phyloP scores from a whole-genome alignment of 495 filamentous ascomycete genomes.

The Niebla homalea region DNA sequence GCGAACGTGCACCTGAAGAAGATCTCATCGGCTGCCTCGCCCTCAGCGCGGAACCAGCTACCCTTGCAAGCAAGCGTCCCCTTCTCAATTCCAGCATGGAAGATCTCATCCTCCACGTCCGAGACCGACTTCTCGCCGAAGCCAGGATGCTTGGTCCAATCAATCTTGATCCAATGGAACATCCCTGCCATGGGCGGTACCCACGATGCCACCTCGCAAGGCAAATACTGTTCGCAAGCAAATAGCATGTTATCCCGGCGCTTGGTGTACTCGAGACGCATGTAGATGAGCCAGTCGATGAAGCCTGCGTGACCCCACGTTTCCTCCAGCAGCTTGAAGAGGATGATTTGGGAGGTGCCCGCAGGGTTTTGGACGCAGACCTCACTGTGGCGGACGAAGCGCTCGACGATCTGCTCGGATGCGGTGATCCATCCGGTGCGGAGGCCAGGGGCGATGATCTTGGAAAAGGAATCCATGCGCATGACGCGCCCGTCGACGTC shows the following conservation, averaged over 20 bases:
- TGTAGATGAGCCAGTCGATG: conserved; percentile 73
- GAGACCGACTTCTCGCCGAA: conserved; percentile 42
- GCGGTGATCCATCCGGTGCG: conserved; percentile 54
- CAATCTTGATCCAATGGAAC: conserved; percentile 87
- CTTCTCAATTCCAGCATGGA: conserved; percentile 52
- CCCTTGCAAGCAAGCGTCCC: conserved; percentile 68
- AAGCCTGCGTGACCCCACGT: conserved; percentile 91
- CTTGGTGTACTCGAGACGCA: conserved; percentile 71
- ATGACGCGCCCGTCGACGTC: conserved; percentile 55
- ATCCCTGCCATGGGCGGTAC: conserved; percentile 77
- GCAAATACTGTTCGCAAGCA: conserved; percentile 72
- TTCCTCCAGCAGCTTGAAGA: conserved; percentile 86
- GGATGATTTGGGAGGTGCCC: conserved; percentile 66
- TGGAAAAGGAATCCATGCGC: conserved; percentile 58
- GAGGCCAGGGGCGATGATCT: conserved; percentile 48
- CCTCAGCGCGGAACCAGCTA: conserved; percentile 73
- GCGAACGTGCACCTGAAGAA: conserved; percentile 89
- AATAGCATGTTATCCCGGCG: conserved; percentile 64
- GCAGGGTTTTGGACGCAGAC: conserved; percentile 68
- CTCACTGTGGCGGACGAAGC: conserved; percentile 66
- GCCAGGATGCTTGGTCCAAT: conserved; percentile 59
- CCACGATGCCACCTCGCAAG: conserved; percentile 71
- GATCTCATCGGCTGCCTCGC: conserved; percentile 28
- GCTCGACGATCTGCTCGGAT: conserved; percentile 68
- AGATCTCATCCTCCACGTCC: conserved; percentile 76